Evolutionary conservation across 75 land plant genomes (phyloP).

Genomic region (Pseudotsuga menziesii): DNA sequence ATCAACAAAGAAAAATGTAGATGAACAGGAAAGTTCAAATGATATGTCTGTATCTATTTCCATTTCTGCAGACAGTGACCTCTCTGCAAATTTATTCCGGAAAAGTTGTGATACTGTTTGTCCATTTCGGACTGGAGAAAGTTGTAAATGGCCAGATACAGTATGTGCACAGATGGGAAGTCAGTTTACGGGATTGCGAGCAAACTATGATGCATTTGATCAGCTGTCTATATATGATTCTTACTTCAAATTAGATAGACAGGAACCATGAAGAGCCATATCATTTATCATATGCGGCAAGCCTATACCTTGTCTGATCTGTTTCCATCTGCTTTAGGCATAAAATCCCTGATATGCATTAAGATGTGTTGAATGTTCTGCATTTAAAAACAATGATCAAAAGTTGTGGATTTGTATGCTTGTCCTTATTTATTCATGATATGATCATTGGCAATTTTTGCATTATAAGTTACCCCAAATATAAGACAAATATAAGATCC

Average conservation of each 20-base stretch:
- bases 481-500: too few relatives aligned
- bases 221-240: constrained; percentile 71
- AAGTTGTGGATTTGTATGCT: too few relatives aligned
- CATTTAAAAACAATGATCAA: neutral
- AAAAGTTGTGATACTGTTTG: constrained; percentile 61
- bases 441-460: too few relatives aligned
- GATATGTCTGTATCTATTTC: constrained; percentile 69
- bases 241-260: constrained; percentile 49
- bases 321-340: neutral
- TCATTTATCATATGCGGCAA: neutral
- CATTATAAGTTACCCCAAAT: too few relatives aligned
- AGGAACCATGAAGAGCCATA: neutral
- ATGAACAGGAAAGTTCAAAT: constrained; percentile 20
- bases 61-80: constrained; percentile 35
- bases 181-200: constrained; percentile 80
- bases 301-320: neutral
- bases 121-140: constrained; percentile 58
- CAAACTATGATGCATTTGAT: constrained; percentile 92
- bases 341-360: neutral
- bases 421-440: too few relatives aligned
- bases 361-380: neutral
- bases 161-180: constrained; percentile 79
- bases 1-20: neutral
- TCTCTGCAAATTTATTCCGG: constrained; percentile 30
- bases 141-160: constrained; percentile 89